Evolutionary conservation across 345 rosid species (phyloP).

Genomic region (Stellera chamaejasme): DNA sequence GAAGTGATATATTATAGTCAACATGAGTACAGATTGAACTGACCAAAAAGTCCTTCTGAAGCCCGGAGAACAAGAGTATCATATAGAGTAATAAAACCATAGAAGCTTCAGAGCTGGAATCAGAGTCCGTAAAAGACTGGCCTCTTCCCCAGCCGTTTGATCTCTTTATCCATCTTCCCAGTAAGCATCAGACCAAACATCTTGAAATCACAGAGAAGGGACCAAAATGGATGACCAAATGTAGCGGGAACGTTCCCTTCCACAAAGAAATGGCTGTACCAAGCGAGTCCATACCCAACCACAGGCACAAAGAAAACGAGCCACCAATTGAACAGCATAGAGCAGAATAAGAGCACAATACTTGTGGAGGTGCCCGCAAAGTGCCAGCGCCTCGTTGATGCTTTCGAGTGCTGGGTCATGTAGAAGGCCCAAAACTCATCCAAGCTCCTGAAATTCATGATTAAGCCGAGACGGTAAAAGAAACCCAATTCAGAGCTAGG

Average conservation of each 20-base stretch:
- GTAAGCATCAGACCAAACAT: slow-evolving; percentile 94
- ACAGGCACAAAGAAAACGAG: slow-evolving; percentile 54
- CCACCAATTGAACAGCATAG: slow-evolving; percentile 56
- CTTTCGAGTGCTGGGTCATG: slow-evolving; percentile 83
- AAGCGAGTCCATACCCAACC: slow-evolving; percentile 71
- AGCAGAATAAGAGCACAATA: slow-evolving; percentile 33
- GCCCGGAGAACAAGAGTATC: background rate
- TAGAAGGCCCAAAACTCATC: slow-evolving; percentile 96
- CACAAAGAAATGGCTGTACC: slow-evolving; percentile 97
- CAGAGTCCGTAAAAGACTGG: slow-evolving; percentile 63
- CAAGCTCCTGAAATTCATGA: slow-evolving; percentile 85
- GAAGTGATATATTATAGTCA: background rate
- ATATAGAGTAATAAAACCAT: slow-evolving; percentile 1
- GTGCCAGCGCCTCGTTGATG: slow-evolving; percentile 81
- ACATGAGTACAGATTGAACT: background rate
- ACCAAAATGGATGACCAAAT: slow-evolving; percentile 90
- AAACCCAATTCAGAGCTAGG: slow-evolving; percentile 7
- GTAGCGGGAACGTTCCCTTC: slow-evolving; percentile 78
- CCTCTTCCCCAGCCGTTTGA: slow-evolving; percentile 90
- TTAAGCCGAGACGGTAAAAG: background rate
- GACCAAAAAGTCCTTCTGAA: background rate
- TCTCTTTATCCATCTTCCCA: slow-evolving; percentile 90
- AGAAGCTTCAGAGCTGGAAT: slow-evolving; percentile 8
- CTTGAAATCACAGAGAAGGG: slow-evolving; percentile 72
- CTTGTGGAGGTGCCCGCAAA: slow-evolving; percentile 62